Evolutionary conservation across 495 filamentous ascomycete genomes (phyloP), one percentile per base, ranked within the genome.

Genomic region (Tuber borchii): DNA sequence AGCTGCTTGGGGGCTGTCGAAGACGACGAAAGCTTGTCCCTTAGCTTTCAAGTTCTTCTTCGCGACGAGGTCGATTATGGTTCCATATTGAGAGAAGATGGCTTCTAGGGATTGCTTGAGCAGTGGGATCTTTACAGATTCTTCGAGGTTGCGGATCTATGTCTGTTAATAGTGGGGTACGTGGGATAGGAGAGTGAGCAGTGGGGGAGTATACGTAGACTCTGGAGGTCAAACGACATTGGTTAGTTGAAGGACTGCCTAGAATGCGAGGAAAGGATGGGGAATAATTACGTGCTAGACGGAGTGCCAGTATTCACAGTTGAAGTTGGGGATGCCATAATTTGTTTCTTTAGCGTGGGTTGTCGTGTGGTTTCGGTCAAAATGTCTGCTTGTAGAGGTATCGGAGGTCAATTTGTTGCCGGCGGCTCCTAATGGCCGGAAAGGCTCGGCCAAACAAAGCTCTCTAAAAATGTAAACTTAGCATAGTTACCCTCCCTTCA

Each of bases 1-100:
- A 12, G 94, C 95, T 0, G 91, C 87, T 68, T 94, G 90, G 40
- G 89, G 86, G 72, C 86, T 89, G 78, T 97, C 94, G 84, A 93
- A 98, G 73, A 99, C 94, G 74, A 99, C 86, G 84, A 99, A 99
- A 9, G 95, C 95, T 85, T 99, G 95, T 69, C 95, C 95, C 84
- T 96, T 97, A 74, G 93, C 92, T 82, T 93, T 93, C 46, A 98
- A 86, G 83, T 95, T 97, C 70, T 87, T 91, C 87, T 98, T 98
- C 56, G 93, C 93, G 73, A 98, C 89, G 75, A 99, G 89, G 75
- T 99, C 95, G 80, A 98, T 85, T 80, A 99, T 88, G 74, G 87
- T 92, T 82, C 95, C 95, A 84, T 93, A 97, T 82, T 97, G 93
- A 69, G 89, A 89, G 86, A 99, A 99, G 82, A 98, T 89, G 80